Evolutionary conservation across 2,329 filamentous ascomycete genomes (phyloP).

Genomic region (Penicillium digitatum): DNA sequence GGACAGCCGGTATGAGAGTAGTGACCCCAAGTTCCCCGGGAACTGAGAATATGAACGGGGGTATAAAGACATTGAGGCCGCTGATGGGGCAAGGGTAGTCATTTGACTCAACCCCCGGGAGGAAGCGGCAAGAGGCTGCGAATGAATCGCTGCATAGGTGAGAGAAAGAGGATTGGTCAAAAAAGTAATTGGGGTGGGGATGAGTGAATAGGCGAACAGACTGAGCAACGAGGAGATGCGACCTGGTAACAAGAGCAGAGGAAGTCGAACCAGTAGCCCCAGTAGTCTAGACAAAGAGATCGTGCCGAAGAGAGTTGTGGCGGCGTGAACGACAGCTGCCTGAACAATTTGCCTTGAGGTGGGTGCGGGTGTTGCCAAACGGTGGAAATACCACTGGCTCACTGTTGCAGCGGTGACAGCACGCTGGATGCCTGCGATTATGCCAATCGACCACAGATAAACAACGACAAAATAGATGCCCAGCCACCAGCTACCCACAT

Average conservation of each 20-base stretch:
- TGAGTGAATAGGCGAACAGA: slow-evolving; percentile 70
- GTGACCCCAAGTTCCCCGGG: slow-evolving; percentile 45
- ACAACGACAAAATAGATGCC: slow-evolving; percentile 88
- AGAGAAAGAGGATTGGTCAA: slow-evolving; percentile 88
- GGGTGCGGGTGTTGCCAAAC: slow-evolving; percentile 72
- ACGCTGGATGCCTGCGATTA: slow-evolving; percentile 83
- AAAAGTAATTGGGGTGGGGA: slow-evolving; percentile 79
- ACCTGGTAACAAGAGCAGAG: slow-evolving; percentile 75
- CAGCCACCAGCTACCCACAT: slow-evolving; percentile 88
- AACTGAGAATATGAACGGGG: slow-evolving; percentile 44
- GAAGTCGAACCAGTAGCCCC: slow-evolving; percentile 74
- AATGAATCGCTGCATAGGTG: slow-evolving; percentile 92
- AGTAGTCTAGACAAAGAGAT: slow-evolving; percentile 84
- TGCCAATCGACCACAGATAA: slow-evolving; percentile 89
- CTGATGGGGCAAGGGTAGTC: slow-evolving; percentile 69
- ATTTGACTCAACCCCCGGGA: slow-evolving; percentile 77
- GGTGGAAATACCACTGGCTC: slow-evolving; percentile 98
- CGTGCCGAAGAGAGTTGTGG: slow-evolving; percentile 84
- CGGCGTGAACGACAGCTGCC: slow-evolving; percentile 76
- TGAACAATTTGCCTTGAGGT: slow-evolving; percentile 76
- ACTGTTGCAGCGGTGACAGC: slow-evolving; percentile 91
- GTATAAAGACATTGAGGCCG: slow-evolving; percentile 61
- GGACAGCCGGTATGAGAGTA: slow-evolving; percentile 85
- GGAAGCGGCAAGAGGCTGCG: slow-evolving; percentile 71
- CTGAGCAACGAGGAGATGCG: slow-evolving; percentile 66